These are phyloP conservation scores for Arthrobotrys megalospora DNA, from an alignment of 2,329 filamentous ascomycete species.

Conservation along the genomic window DNA sequence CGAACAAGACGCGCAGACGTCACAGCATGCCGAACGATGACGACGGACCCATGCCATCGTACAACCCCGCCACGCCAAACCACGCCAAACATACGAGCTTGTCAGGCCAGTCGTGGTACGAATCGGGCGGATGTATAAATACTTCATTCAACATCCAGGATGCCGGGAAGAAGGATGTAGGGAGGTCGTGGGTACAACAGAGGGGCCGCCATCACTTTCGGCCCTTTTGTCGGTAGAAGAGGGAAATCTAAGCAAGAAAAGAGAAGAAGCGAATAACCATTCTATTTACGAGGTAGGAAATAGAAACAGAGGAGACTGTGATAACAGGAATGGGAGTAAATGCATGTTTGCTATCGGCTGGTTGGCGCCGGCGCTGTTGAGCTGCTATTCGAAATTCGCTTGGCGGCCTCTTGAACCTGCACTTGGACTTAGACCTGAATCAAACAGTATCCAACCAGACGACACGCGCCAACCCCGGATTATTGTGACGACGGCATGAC, in stretches of 20 bases:
- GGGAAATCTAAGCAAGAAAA: neutral
- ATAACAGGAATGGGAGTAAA: neutral
- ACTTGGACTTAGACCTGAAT: conserved; percentile 1
- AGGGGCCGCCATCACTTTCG: neutral
- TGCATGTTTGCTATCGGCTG: neutral
- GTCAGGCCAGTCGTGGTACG: conserved; percentile 35
- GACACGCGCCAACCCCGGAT: conserved; percentile 29
- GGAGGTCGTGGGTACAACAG: neutral
- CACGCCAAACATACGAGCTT: conserved; percentile 14
- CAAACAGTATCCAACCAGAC: neutral
- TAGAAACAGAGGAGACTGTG: neutral
- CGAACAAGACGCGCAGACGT: conserved; percentile 48
- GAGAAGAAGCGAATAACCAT: neutral
- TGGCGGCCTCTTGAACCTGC: conserved; percentile 10
- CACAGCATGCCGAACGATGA: conserved; percentile 54
- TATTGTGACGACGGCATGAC: conserved; percentile 37
- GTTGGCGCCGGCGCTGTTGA: conserved; percentile 1
- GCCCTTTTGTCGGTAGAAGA: neutral
- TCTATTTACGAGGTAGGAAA: neutral
- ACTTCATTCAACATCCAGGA: neutral
- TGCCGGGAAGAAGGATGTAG: neutral
- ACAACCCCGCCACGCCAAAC: conserved; percentile 9
- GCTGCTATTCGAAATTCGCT: conserved; percentile 19
- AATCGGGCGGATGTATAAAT: conserved; percentile 5
- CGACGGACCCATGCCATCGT: conserved; percentile 40